Percentiles rank a stretch among this genome's conserved stretches.
phyloP scores from a whole-genome alignment of 2,329 filamentous ascomycete species.

The Magnaporthiopsis rhizophila region DNA sequence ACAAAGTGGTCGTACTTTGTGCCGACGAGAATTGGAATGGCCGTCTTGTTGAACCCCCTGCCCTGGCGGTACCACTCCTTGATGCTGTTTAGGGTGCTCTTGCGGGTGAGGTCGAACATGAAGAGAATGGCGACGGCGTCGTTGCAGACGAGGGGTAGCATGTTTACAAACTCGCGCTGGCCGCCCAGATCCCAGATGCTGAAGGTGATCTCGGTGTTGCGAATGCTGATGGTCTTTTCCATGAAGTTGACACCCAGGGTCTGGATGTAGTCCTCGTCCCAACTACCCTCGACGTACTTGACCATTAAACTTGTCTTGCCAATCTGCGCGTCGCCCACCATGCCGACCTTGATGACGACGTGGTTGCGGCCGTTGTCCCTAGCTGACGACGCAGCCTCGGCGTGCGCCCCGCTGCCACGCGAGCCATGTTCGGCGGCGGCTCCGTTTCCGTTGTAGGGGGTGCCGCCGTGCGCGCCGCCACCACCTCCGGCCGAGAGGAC shows the following conservation, averaged over 20 bases:
- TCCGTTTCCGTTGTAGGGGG: conserved; percentile 29
- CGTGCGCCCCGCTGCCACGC: conserved; percentile 29
- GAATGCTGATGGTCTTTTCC: conserved; percentile 99
- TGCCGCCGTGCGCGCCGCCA: conserved; percentile 29
- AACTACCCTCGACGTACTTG: conserved; percentile 98
- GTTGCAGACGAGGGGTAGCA: conserved; percentile 98
- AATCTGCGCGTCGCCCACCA: conserved; percentile 98
- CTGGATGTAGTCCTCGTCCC: conserved; percentile 99
- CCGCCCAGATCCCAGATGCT: conserved; percentile 98
- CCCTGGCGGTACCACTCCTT: conserved; percentile 99
- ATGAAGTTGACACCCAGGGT: conserved; percentile 99
- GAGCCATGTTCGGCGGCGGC: conserved; percentile 34
- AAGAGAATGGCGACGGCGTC: conserved; percentile 97
- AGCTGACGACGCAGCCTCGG: conserved; percentile 21
- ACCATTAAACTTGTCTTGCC: conserved; percentile 99
- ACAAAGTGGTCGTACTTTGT: conserved; percentile 99
- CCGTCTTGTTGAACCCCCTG: conserved; percentile 97
- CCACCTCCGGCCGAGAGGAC: conserved; percentile 39
- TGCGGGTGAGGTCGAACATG: conserved; percentile 98
- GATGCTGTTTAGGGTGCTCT: conserved; percentile 97
- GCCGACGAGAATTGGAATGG: conserved; percentile 94
- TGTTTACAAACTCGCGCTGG: conserved; percentile 98
- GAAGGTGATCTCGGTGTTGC: conserved; percentile 99
- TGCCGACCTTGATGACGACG: conserved; percentile 98
- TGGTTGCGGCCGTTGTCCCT: conserved; percentile 48